These are phyloP conservation scores for Nephelium lappaceum DNA, from an alignment of 345 rosid genomes.

Conservation along the genomic window DNA sequence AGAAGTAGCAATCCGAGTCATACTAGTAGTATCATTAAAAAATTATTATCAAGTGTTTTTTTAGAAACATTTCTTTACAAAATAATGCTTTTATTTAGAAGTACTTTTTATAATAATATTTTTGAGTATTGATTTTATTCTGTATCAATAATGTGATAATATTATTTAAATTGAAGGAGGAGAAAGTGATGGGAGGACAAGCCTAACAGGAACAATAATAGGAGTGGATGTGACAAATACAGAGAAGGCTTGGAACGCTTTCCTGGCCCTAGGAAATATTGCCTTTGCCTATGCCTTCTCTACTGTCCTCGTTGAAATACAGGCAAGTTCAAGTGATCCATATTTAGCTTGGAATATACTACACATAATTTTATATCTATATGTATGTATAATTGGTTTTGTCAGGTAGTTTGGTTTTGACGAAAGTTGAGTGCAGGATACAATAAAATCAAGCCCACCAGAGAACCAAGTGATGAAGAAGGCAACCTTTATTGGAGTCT, in stretches of 20 bases:
- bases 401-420: not conserved
- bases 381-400: not conserved
- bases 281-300: conserved; percentile 86
- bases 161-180: conserved; percentile 18
- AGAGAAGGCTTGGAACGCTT: conserved; percentile 75
- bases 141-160: too few species aligned
- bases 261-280: conserved; percentile 75
- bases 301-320: conserved; percentile 75
- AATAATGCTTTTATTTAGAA: too few species aligned
- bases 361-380: too few species aligned
- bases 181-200: conserved; percentile 44
- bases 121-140: too few species aligned
- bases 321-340: conserved; percentile 41
- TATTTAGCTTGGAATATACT: too few species aligned
- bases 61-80: too few species aligned
- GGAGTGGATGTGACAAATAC: conserved; percentile 68
- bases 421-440: conserved; percentile 41
- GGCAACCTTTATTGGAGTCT: conserved; percentile 54
- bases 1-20: too few species aligned
- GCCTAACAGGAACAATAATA: conserved; percentile 54
- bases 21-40: too few species aligned
- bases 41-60: too few species aligned
- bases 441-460: conserved; percentile 57
- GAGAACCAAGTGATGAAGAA: conserved; percentile 68
- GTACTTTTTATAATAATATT: too few species aligned